phyloP scores from a whole-genome alignment of 2,329 filamentous ascomycete genomes.

The Hymenoscyphus infarciens region DNA sequence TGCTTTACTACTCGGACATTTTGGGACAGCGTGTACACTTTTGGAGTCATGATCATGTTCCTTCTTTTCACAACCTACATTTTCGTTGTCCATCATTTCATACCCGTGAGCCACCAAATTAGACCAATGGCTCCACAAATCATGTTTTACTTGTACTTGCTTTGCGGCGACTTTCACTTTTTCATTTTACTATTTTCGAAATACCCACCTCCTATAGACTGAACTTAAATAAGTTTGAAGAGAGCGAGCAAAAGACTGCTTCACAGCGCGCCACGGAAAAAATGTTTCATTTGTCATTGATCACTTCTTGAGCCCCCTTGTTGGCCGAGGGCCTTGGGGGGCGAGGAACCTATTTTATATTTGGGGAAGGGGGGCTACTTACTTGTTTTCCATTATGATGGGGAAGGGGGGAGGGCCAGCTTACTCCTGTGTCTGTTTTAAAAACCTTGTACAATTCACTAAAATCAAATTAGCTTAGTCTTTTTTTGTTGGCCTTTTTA shows the following conservation, averaged over 20 bases:
- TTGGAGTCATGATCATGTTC: neutral
- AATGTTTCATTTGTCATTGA: constrained; percentile 5
- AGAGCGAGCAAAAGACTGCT: constrained; percentile 5
- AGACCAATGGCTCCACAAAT: neutral
- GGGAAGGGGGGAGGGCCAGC: no score
- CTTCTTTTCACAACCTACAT: neutral
- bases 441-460: no score
- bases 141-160: neutral
- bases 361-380: neutral
- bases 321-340: neutral
- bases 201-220: constrained; percentile 4
- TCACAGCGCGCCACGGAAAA: neutral
- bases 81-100: neutral
- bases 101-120: neutral
- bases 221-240: constrained; percentile 3
- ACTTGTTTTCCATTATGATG: no score
- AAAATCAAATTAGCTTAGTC: no score
- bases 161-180: neutral
- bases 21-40: neutral
- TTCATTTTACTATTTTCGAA: constrained; percentile 1
- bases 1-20: neutral
- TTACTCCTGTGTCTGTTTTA: no score
- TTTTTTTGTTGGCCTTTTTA: no score
- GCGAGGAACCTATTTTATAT: neutral
- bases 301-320: neutral